These are phyloP conservation scores for Zhuliangozyma parablackwelliae DNA, from an alignment of 1,139 yeast species.

Conservation along the genomic window DNA sequence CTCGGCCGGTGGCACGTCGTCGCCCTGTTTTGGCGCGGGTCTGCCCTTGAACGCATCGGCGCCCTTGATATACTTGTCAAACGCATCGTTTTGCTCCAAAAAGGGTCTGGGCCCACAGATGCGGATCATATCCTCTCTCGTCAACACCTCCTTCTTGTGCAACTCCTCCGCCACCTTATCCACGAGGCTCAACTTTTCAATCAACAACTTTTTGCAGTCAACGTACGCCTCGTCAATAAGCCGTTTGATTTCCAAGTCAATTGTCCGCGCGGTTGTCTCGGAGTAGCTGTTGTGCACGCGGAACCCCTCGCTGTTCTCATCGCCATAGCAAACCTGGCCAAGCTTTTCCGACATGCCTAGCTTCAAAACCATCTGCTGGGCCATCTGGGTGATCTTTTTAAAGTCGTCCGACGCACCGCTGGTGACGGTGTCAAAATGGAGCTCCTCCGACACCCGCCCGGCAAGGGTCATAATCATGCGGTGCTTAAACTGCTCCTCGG, in stretches of 20 bases:
- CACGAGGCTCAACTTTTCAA: slow-evolving; percentile 57
- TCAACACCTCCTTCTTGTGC: slow-evolving; percentile 63
- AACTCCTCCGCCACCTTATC: slow-evolving; percentile 68
- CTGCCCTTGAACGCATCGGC: slow-evolving; percentile 29
- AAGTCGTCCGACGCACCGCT: slow-evolving; percentile 82
- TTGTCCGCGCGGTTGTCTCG: slow-evolving; percentile 60
- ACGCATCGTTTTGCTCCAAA: slow-evolving; percentile 75
- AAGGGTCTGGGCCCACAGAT: slow-evolving; percentile 73
- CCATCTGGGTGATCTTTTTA: slow-evolving; percentile 74
- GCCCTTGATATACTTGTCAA: slow-evolving; percentile 67
- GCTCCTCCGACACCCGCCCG: slow-evolving; percentile 75
- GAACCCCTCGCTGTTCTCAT: slow-evolving; percentile 41
- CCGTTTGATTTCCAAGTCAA: slow-evolving; percentile 64
- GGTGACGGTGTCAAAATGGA: slow-evolving; percentile 73
- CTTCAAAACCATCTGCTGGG: slow-evolving; percentile 70
- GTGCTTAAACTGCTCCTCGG: slow-evolving; percentile 63
- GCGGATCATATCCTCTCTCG: slow-evolving; percentile 77
- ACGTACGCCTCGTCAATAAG: slow-evolving; percentile 50
- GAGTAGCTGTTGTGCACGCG: slow-evolving; percentile 68
- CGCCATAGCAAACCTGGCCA: slow-evolving; percentile 56
- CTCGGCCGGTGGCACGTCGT: background rate
- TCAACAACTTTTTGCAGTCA: slow-evolving; percentile 52
- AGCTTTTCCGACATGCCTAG: slow-evolving; percentile 72
- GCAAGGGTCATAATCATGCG: slow-evolving; percentile 80
- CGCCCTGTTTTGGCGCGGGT: slow-evolving; percentile 11